These are phyloP conservation scores for Elsinoe australis DNA, from an alignment of 2,329 filamentous ascomycete genomes.

Conservation along the genomic window DNA sequence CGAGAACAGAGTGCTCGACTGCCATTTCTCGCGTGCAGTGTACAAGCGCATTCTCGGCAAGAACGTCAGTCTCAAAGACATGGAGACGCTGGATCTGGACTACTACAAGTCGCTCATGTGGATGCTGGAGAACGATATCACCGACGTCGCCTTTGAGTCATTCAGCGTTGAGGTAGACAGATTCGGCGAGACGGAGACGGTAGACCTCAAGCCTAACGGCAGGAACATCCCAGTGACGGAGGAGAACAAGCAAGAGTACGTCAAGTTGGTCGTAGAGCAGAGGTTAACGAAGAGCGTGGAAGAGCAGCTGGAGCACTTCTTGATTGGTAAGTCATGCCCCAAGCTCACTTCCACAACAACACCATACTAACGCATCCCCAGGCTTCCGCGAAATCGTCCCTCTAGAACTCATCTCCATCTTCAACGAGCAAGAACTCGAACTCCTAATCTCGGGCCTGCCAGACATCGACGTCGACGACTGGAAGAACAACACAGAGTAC, in stretches of 20 bases:
- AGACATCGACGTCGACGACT: constrained; percentile 96
- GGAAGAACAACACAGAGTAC: constrained; percentile 98
- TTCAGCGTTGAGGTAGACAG: constrained; percentile 91
- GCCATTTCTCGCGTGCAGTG: constrained; percentile 96
- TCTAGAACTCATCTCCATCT: constrained; percentile 87
- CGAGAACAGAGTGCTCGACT: constrained; percentile 90
- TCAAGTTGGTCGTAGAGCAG: constrained; percentile 89
- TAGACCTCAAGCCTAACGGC: constrained; percentile 81
- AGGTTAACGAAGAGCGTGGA: constrained; percentile 85
- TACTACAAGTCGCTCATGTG: constrained; percentile 98
- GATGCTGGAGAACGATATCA: constrained; percentile 99
- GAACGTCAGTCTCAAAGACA: constrained; percentile 93
- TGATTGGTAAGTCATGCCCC: constrained; percentile 38
- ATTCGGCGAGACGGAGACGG: constrained; percentile 80
- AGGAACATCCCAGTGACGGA: constrained; percentile 90
- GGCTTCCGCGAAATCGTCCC: constrained; percentile 98
- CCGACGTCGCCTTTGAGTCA: constrained; percentile 91
- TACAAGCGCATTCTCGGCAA: constrained; percentile 97
- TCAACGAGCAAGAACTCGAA: constrained; percentile 97
- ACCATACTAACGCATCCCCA: constrained; percentile 27
- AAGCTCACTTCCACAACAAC: constrained; percentile 46
- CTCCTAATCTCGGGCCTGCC: constrained; percentile 92
- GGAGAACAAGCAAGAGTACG: constrained; percentile 97
- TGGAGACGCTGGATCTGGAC: constrained; percentile 96
- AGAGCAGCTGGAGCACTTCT: constrained; percentile 87